Conservation (phyloP, 1,139 yeast genomes). For the Taphrina pruni region DNA sequence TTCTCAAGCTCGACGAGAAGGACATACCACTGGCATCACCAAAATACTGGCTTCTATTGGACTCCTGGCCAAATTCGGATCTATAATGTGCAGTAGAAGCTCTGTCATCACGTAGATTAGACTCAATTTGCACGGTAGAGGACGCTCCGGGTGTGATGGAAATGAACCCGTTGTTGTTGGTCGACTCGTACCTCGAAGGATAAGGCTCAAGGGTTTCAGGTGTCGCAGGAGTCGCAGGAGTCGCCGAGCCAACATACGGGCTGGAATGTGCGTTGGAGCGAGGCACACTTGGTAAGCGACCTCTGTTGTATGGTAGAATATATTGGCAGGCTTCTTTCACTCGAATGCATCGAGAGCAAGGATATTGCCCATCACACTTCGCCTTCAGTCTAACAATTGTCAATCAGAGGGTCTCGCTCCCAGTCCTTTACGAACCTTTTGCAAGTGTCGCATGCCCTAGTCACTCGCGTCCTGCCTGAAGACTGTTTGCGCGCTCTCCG, state of each 20-base stretch:
- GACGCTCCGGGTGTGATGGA: slow-evolving; percentile 1
- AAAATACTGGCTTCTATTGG: slow-evolving; percentile 12
- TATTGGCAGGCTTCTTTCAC: slow-evolving; percentile 5
- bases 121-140: not conserved
- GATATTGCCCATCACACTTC: slow-evolving; percentile 12
- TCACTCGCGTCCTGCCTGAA: slow-evolving; percentile 5
- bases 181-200: not conserved
- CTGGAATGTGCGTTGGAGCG: not conserved
- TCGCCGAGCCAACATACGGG: not conserved
- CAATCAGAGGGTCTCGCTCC: not conserved
- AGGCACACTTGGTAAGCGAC: slow-evolving; percentile 2
- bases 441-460: slow-evolving; percentile 11
- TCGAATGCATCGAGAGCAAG: slow-evolving; percentile 2
- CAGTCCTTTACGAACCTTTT: not conserved
- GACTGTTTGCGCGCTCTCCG: slow-evolving; percentile 1
- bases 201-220: not conserved
- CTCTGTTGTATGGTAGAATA: slow-evolving; percentile 4
- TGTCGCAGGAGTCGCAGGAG: not conserved
- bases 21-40: slow-evolving; percentile 16
- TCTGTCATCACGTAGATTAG: not conserved
- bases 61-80: not conserved
- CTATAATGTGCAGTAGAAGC: not conserved
- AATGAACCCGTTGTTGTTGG: not conserved
- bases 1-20: slow-evolving; percentile 8
- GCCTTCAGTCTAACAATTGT: slow-evolving; percentile 3